Evolutionary conservation across 306 rosid genomes (phyloP).

Genomic region (Arachis stenosperma): DNA sequence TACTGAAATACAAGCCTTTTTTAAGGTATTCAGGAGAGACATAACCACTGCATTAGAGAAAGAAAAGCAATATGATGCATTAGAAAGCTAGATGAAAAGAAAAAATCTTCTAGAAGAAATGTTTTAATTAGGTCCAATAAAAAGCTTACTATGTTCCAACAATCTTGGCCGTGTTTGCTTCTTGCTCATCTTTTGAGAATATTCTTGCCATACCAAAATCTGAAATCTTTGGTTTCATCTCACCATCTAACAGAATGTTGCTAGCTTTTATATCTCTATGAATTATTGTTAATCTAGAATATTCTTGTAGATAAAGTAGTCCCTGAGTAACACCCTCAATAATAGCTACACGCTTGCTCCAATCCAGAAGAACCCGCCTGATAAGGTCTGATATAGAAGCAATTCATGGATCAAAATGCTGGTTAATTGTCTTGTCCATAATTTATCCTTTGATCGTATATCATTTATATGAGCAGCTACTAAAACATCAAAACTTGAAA

Average conservation of each 20-base stretch:
- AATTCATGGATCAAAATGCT: background rate
- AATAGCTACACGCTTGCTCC: conserved; percentile 39
- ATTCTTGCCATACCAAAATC: conserved; percentile 67
- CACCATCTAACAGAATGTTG: conserved; percentile 40
- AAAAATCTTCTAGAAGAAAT: background rate
- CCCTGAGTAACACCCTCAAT: conserved; percentile 52
- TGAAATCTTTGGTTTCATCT: conserved; percentile 56
- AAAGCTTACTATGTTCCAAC: conserved; percentile 54
- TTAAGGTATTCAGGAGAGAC: conserved; percentile 26
- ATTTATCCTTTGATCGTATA: no score
- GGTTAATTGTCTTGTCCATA: background rate
- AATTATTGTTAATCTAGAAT: conserved; percentile 42
- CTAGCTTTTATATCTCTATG: conserved; percentile 47
- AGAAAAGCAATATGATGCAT: background rate
- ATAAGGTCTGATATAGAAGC: conserved; percentile 25
- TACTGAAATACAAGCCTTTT: conserved; percentile 41
- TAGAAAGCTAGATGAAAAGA: background rate
- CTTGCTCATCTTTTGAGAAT: conserved; percentile 39
- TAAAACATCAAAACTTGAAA: background rate
- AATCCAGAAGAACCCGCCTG: conserved; percentile 19
- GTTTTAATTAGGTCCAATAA: background rate
- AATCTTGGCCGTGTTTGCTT: conserved; percentile 45
- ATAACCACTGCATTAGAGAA: conserved; percentile 41
- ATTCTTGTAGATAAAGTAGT: conserved; percentile 54
- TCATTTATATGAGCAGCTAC: background rate